Percentiles rank a stretch among this genome's conserved stretches.
Evolutionary conservation across 306 rosid genomes (phyloP).

Genomic region (Gastrolobium villosum): DNA sequence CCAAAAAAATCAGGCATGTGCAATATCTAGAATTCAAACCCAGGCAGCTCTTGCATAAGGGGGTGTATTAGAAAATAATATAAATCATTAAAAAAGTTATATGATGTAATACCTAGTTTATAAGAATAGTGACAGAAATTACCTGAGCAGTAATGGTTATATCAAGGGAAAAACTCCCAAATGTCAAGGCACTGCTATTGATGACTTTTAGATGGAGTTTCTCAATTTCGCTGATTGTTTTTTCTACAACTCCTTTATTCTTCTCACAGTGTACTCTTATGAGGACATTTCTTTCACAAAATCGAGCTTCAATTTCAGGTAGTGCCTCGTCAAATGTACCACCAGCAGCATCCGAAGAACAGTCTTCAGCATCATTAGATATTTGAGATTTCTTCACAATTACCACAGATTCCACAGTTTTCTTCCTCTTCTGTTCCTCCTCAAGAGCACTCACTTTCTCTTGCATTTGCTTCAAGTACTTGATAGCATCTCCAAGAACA

Average conservation of each 20-base stretch:
- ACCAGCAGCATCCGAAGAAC: constrained; percentile 46
- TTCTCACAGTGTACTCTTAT: constrained; percentile 90
- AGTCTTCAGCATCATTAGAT: constrained; percentile 54
- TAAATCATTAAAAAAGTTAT: too few species aligned
- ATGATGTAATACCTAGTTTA: too few species aligned
- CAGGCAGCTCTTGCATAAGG: too few species aligned
- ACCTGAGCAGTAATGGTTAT: constrained; percentile 92
- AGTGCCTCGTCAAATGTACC: constrained; percentile 61
- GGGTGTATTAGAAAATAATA: too few species aligned
- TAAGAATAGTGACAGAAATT: neutral
- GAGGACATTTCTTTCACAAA: constrained; percentile 82
- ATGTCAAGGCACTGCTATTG: constrained; percentile 79
- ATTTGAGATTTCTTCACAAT: constrained; percentile 74
- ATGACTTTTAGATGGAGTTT: constrained; percentile 72
- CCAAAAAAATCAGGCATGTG: too few species aligned
- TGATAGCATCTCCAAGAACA: constrained; percentile 94
- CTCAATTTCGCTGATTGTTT: constrained; percentile 71
- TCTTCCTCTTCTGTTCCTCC: constrained; percentile 78
- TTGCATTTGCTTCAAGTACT: constrained; percentile 88
- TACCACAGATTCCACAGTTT: constrained; percentile 76
- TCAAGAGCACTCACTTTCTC: constrained; percentile 82
- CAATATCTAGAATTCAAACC: too few species aligned
- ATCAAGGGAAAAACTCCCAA: constrained; percentile 82
- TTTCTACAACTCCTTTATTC: constrained; percentile 72
- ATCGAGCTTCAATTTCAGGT: constrained; percentile 90